Base-by-base conservation (phyloP, 805 yeast genomes). In the Nakazawaea laoshanensis region DNA sequence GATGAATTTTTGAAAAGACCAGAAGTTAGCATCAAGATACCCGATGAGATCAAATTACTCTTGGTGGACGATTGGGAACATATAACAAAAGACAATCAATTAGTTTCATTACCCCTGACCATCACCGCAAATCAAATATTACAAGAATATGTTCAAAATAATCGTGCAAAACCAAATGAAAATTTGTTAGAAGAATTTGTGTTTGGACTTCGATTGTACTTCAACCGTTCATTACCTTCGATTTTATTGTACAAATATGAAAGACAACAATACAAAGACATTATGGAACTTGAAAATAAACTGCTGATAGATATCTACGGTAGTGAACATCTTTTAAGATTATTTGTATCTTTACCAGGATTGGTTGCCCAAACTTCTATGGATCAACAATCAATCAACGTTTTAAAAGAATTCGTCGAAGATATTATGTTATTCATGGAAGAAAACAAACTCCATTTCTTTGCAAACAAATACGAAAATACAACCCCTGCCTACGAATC, bases 31-130 rank as follows among this genome's bases (percentile, higher is more conserved):
- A 45, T 85, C 11, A 57, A 59, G 10, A 70, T 88, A 6, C 83
- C 89, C 2, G 74, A 76, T 31, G 57, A 65, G 19, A 60, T 89
- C 37, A 88, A 87, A 52, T 60, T 79, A 5, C 46, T 77, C 3
- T 59, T 89, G 24, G 94, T 88, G 1, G 87, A 85, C 52, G 97
- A 89, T 59, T 89, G 97, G 98, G 96, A 89, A 53, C 65, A 64
- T 43, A 68, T 89, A 21, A 87, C 97, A 1, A 83, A 82, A 45
- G 83, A 86, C 44, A 78, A 79, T 32, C 74, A 77, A 50, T 53
- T 86, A 27, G 70, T 84, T 3, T 57, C 67, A 17, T 52, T 88
- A 26, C 96, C 96, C 1, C 61, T 73, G 11, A 55, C 53, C 22
- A 63, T 63, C 3, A 67, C 72, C 0, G 81, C 82, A 1, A 58